Evolutionary conservation across 2,329 filamentous ascomycete genomes (phyloP), one percentile per base, ranked within the genome.

Genomic region (Aureobasidium sp.): DNA sequence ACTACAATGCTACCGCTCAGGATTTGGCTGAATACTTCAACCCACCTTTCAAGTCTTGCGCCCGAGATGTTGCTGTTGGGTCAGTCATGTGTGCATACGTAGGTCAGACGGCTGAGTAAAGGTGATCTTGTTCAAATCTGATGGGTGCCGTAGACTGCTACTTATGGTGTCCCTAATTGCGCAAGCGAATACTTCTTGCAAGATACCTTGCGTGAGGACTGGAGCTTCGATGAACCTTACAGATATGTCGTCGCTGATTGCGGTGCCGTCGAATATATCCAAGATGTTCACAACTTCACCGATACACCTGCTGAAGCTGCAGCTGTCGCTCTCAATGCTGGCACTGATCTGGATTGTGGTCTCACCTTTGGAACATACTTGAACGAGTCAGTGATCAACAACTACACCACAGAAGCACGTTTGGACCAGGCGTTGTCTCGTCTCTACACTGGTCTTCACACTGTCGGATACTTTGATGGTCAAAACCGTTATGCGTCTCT

Each of bases 1-100:
- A 66, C 37, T 63, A 63, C 41, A 51, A 63, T 44, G 57, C 62
- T 2, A 65, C 64, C 5, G 51, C 44, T 49, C 85, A 88, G 66
- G 86, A 90, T 62, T 73, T 89, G 6, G 78, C 81, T 0, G 86
- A 88, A 66, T 89, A 88, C 72, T 89, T 87, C 68, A 77, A 87
- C 45, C 84, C 83, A 0, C 80, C 85, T 0, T 89, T 89, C 73
- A 77, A 86, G 67, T 79, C 68, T 34, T 78, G 76, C 59, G 76
- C 75, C 0, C 65, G 76, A 54, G 76, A 78, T 62, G 73, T 74
- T 0, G 75, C 77, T 53, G 76, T 77, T n/a, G 76, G 75, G 3
- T 78, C 70, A 21, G 74, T 78, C 79, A 69, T 88, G 85, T 70
- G 83, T 80, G 44, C 77, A n/a, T 85, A 84, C 69, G 54, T 45